A percentile compares a stretch with the other conserved stretches of the same genome.
phyloP scores from a whole-genome alignment of 2,329 filamentous ascomycete species.

The Fusarium zealandicum region DNA sequence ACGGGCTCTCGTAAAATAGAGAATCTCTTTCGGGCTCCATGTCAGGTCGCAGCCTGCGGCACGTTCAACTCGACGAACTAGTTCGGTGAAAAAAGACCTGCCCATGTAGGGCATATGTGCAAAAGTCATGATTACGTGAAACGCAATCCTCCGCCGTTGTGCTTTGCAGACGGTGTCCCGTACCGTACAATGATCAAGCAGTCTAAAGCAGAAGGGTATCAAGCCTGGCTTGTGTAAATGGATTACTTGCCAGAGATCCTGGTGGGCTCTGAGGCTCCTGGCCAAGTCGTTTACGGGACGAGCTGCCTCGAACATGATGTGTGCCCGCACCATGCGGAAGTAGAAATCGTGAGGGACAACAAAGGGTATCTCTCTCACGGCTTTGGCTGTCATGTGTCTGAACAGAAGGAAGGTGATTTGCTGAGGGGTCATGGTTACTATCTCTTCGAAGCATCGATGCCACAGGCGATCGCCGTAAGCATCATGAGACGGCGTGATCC shows the following conservation, averaged over 20 bases:
- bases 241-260: not conserved
- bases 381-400: not conserved
- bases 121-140: conserved; percentile 21
- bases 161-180: not conserved
- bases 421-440: conserved; percentile 21
- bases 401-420: conserved; percentile 19
- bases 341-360: not conserved
- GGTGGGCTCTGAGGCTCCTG: not conserved
- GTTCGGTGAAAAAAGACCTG: not conserved
- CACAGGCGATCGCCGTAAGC: conserved; percentile 20
- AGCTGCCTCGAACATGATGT: conserved; percentile 15
- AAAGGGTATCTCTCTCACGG: not conserved
- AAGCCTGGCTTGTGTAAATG: not conserved
- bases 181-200: conserved; percentile 6
- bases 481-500: conserved; percentile 2
- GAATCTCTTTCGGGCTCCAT: not conserved
- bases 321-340: conserved; percentile 5
- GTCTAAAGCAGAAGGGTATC: not conserved
- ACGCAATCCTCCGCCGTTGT: conserved; percentile 12
- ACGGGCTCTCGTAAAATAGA: conserved; percentile 16
- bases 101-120: conserved; percentile 2
- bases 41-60: conserved; percentile 7
- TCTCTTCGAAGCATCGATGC: conserved; percentile 16
- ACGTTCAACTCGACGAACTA: not conserved
- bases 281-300: not conserved